These are phyloP conservation scores for Talaromyces atroroseus DNA, from an alignment of 2,329 filamentous ascomycete species.

Conservation along the genomic window DNA sequence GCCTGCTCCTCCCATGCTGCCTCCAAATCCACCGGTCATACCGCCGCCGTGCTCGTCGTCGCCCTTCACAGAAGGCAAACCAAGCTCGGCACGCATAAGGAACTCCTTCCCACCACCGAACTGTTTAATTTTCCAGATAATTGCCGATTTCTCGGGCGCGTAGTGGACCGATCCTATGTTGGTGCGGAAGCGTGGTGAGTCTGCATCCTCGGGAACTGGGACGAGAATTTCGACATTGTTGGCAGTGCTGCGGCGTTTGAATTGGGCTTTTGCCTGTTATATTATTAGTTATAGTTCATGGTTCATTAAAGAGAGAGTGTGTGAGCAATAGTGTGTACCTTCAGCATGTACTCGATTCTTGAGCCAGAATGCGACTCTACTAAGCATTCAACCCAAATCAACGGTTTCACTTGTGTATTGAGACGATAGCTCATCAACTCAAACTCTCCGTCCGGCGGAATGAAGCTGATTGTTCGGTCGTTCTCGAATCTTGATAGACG, in stretches of 20 bases:
- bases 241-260: constrained; percentile 93
- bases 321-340: constrained; percentile 52
- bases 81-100: constrained; percentile 94
- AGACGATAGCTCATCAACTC: constrained; percentile 98
- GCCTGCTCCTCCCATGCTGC: constrained; percentile 90
- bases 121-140: constrained; percentile 99
- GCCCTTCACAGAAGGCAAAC: constrained; percentile 85
- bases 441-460: constrained; percentile 96
- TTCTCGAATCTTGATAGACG: constrained; percentile 95
- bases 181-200: constrained; percentile 90
- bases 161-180: constrained; percentile 98
- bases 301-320: background rate
- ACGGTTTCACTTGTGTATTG: constrained; percentile 95
- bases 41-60: constrained; percentile 94
- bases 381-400: constrained; percentile 98
- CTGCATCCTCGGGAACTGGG: constrained; percentile 93
- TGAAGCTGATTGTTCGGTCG: constrained; percentile 97
- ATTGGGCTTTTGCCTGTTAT: constrained; percentile 75
- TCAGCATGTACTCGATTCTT: constrained; percentile 97
- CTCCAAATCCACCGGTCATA: constrained; percentile 96
- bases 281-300: background rate
- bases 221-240: constrained; percentile 99
- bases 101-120: constrained; percentile 99
- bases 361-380: constrained; percentile 94
- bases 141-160: constrained; percentile 92